Percentiles rank a stretch among this genome's conserved stretches.
phyloP scores from a whole-genome alignment of 176 grass and related monocot species.

The Zoysia japonica region DNA sequence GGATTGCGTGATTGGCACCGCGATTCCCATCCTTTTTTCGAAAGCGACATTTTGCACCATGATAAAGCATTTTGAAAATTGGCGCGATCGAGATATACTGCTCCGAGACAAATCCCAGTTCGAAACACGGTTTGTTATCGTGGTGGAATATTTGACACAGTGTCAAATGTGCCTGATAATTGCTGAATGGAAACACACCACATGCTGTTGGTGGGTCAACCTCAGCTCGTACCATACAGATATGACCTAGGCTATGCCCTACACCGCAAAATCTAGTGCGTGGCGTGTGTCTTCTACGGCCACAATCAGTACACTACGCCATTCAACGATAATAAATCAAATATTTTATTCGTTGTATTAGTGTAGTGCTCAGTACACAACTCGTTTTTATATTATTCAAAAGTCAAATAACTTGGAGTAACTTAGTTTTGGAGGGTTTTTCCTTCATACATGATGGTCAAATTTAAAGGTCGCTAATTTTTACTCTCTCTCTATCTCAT shows the following conservation, averaged over 20 bases:
- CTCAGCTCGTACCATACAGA: not conserved
- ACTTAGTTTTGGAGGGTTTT: no score
- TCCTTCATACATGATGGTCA: no score
- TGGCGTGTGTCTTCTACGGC: no score
- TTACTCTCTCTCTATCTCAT: no score
- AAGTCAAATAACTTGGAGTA: no score
- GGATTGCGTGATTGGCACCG: not conserved
- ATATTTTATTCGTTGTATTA: no score
- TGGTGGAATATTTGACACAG: not conserved
- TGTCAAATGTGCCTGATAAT: not conserved
- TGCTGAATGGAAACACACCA: conserved; percentile 2
- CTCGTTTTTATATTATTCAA: no score
- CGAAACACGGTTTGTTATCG: conserved; percentile 23
- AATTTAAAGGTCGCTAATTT: no score
- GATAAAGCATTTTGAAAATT: conserved; percentile 23
- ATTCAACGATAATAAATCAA: no score
- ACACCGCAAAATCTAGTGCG: not conserved
- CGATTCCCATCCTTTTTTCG: conserved; percentile 4
- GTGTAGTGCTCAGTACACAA: no score
- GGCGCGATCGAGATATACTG: not conserved
- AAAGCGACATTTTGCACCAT: conserved; percentile 10
- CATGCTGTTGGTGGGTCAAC: conserved; percentile 24
- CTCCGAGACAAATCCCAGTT: not conserved
- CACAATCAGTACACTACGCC: no score
- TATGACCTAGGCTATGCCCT: not conserved